Conservation (phyloP, 2,329 filamentous ascomycete genomes). For the Cladophialophora exuberans region DNA sequence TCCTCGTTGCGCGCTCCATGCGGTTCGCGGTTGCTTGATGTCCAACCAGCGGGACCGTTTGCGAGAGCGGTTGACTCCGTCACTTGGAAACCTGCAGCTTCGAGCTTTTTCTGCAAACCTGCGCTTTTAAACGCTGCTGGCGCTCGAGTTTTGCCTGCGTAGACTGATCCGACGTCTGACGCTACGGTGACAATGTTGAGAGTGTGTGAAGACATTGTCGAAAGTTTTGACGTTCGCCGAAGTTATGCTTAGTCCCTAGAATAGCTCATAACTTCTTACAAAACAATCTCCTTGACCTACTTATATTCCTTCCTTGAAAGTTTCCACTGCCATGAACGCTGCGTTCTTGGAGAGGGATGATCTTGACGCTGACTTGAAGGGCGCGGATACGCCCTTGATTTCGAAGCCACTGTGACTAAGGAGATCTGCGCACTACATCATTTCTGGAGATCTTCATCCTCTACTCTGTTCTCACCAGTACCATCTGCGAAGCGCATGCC, state of each 20-base stretch:
- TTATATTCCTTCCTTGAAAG: no score
- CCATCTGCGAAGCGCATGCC: no score
- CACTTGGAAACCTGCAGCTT: slow-evolving; percentile 2
- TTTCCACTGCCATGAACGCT: no score
- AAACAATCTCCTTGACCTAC: no score
- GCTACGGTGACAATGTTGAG: slow-evolving; percentile 18
- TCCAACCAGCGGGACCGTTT: slow-evolving; percentile 7
- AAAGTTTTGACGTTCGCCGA: neutral
- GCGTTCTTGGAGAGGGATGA: no score
- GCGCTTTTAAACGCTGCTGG: slow-evolving; percentile 17
- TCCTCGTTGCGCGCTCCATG: slow-evolving; percentile 18
- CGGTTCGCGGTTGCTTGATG: neutral
- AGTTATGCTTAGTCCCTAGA: neutral
- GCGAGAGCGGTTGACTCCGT: slow-evolving; percentile 11
- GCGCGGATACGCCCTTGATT: neutral
- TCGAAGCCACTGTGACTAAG: no score
- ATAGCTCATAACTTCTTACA: neutral
- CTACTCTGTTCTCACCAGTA: no score
- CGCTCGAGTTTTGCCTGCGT: slow-evolving; percentile 21
- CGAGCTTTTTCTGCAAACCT: slow-evolving; percentile 10
- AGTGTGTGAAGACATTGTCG: slow-evolving; percentile 4
- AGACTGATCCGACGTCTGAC: slow-evolving; percentile 19
- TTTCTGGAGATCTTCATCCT: no score
- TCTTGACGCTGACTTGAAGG: no score
- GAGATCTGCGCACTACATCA: no score